These are phyloP conservation scores for Lophiostoma macrostomum DNA, from an alignment of 495 filamentous ascomycete species.

Conservation along the genomic window DNA sequence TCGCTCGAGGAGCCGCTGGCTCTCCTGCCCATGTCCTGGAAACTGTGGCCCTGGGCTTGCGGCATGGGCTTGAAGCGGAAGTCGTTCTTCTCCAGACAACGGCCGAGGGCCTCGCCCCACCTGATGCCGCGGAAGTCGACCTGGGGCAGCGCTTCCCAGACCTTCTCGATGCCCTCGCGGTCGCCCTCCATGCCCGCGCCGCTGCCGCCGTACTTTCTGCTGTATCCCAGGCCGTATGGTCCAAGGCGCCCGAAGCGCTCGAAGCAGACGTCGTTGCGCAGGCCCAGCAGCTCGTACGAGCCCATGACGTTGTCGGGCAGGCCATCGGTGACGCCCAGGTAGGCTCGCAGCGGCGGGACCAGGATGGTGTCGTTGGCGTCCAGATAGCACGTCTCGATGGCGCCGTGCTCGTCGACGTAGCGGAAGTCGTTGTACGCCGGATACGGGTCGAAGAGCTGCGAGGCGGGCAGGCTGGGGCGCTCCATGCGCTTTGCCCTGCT, in stretches of 20 bases:
- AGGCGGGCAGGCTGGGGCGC: conserved; percentile 44
- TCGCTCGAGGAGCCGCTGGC: too few relatives aligned
- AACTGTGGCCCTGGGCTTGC: conserved; percentile 45
- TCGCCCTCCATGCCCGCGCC: conserved; percentile 80
- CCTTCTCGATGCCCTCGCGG: conserved; percentile 65
- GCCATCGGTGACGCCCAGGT: conserved; percentile 68
- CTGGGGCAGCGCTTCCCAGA: conserved; percentile 62
- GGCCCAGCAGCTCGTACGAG: conserved; percentile 72
- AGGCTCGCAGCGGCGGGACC: conserved; percentile 66
- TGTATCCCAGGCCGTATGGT: conserved; percentile 87
- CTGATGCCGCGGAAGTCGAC: conserved; percentile 71
- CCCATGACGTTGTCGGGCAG: conserved; percentile 82
- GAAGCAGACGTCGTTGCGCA: conserved; percentile 88
- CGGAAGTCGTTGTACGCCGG: conserved; percentile 60
- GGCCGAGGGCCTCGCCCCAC: conserved; percentile 72
- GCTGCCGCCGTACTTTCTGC: conserved; percentile 67
- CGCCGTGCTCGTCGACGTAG: conserved; percentile 58
- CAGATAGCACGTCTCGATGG: conserved; percentile 73
- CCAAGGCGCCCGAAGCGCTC: conserved; percentile 86
- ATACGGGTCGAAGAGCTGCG: conserved; percentile 64
- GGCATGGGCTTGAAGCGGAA: conserved; percentile 59
- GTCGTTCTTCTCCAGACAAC: conserved; percentile 67
- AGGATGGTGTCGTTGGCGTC: conserved; percentile 59
- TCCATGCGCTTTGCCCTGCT: conserved; percentile 22
- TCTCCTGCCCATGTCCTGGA: conserved; percentile 48